Base-by-base conservation (phyloP, 1,284 basidiomycete species). In the Sanghuangporus weigelae region DNA sequence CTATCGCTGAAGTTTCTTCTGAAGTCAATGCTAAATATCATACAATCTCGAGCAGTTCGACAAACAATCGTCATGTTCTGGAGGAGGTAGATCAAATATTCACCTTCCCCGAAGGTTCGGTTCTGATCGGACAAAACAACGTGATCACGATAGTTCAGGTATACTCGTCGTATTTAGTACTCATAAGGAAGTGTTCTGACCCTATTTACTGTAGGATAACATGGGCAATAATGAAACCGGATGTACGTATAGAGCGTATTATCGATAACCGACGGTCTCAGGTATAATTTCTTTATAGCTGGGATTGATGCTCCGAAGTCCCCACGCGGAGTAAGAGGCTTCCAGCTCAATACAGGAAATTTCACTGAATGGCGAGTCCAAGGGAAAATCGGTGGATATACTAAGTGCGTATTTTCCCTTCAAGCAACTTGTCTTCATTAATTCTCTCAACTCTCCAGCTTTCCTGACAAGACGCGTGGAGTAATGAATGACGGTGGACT, bases 401-500 rank as follows among this genome's bases (percentile, higher is more conserved):
- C 75, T 0, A 75, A 76, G 89, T 91, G 59, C 31, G 16, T 7
- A n/a, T 19, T 40, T 26, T 11, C 58, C 36, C 23, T 21, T n/a
- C 26, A 31, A 31, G 26, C 26, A 16, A 8, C n/a, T 48, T 57
- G 16, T 12, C 8, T 35, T 59, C 26, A 11, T 3, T 12, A 48
- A 10, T 11, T 59, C 3, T 49, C 6, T 44, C 21, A 14, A 7
- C 14, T 31, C 23, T 2, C 23, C 65, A 87, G 84, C 65, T 92
- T 79, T 75, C 87, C 79, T 0, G 92, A 94, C 73, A 86, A 83
- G 72, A 77, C 81, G 7, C 81, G 90, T 39, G 85, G 86, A 50
- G 69, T 90, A 12, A 76, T 91, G 57, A 93, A 93, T 67, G 91
- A 93, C 74, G 92, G 92, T 12, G 92, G 92, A 3, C 78, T 92